A percentile compares a stretch with the other conserved stretches of the same genome.
These are phyloP conservation scores for Capillidium rhysosporum DNA, from an alignment of 371 early-diverging fungal genomes.

Conservation along the genomic window DNA sequence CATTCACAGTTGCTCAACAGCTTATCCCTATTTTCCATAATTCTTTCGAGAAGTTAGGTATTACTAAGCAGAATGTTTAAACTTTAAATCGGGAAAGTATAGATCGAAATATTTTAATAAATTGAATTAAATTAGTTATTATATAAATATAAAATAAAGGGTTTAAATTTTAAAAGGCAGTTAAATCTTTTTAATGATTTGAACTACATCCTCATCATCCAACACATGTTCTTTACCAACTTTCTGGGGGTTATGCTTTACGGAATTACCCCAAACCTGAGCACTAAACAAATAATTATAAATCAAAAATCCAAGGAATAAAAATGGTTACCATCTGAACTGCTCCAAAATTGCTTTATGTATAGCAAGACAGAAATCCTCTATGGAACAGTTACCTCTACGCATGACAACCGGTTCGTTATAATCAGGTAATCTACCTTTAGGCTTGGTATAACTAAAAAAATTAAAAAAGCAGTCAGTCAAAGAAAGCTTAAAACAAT, in stretches of 20 bases:
- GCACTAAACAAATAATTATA: conserved; percentile 31
- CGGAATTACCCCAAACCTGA: conserved; percentile 96
- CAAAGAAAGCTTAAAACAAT: neutral
- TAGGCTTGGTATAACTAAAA: conserved; percentile 91
- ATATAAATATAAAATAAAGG: too few relatives aligned
- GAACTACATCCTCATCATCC: conserved; percentile 98
- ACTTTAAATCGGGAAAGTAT: too few relatives aligned
- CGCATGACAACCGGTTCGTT: conserved; percentile 88
- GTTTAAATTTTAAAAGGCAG: neutral
- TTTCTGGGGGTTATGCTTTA: conserved; percentile 97
- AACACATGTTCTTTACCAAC: conserved; percentile 96
- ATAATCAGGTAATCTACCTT: conserved; percentile 96
- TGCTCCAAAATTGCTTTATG: conserved; percentile 91
- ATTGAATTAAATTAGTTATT: too few relatives aligned
- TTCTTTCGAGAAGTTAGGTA: conserved; percentile 19
- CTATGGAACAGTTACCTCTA: conserved; percentile 48
- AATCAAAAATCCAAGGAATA: neutral
- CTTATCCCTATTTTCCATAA: conserved; percentile 67
- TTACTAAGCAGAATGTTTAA: too few relatives aligned
- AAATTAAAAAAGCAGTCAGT: neutral
- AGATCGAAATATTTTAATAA: too few relatives aligned
- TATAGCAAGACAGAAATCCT: conserved; percentile 96
- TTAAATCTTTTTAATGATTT: conserved; percentile 68
- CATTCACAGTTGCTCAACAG: conserved; percentile 90
- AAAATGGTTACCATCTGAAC: conserved; percentile 60